Conservation (phyloP, 169 alveolate genomes). For the Cystoisospora suis region DNA sequence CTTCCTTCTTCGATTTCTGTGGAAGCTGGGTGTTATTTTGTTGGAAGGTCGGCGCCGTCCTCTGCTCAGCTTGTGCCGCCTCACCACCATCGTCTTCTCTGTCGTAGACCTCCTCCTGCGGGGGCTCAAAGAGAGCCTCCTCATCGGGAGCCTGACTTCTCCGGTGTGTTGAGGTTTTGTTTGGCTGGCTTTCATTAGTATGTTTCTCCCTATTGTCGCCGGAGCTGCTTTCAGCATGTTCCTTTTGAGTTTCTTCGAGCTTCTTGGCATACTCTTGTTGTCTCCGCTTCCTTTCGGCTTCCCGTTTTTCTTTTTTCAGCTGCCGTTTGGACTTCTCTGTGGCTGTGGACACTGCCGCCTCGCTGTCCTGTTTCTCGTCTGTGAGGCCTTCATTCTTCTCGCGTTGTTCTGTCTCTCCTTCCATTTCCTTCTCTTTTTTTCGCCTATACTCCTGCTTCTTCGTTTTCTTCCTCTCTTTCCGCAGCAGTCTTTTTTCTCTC, state of each 20-base stretch:
- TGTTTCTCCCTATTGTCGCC: neutral
- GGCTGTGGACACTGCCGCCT: neutral
- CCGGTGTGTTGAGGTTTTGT: neutral
- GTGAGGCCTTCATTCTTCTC: neutral
- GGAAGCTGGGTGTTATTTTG: too few relatives aligned
- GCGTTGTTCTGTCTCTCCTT: neutral
- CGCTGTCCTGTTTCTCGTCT: neutral
- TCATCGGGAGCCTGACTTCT: neutral
- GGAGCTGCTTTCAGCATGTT: neutral
- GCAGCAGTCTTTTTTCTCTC: neutral
- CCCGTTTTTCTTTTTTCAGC: neutral
- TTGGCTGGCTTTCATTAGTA: neutral
- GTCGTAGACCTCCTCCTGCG: too few relatives aligned
- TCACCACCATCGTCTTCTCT: too few relatives aligned
- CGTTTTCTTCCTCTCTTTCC: neutral
- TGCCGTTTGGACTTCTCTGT: neutral
- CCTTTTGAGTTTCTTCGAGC: neutral
- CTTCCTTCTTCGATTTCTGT: neutral
- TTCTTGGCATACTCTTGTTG: neutral
- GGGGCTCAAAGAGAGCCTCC: neutral
- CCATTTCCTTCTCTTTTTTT: neutral
- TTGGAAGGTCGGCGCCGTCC: too few relatives aligned
- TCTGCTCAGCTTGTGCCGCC: too few relatives aligned
- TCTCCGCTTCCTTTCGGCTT: neutral
- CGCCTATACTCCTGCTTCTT: neutral